These are phyloP conservation scores for Podospora tetraspora DNA, from an alignment of 495 filamentous ascomycete species.

Conservation along the genomic window DNA sequence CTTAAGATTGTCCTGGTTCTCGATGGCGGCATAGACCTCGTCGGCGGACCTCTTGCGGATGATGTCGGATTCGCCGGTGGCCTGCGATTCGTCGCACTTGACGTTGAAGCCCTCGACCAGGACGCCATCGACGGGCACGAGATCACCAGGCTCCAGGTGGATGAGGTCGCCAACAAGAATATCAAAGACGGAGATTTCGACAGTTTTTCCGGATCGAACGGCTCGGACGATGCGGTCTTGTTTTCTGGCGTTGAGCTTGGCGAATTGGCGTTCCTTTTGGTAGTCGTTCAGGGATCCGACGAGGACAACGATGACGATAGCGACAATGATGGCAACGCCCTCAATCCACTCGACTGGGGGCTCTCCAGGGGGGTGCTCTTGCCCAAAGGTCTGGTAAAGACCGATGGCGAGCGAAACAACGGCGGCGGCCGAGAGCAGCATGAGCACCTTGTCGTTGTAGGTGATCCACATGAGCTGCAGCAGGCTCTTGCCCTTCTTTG, in stretches of 20 bases:
- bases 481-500: constrained; percentile 67
- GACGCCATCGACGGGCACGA: constrained; percentile 72
- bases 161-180: constrained; percentile 68
- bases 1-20: constrained; percentile 64
- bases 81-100: constrained; percentile 77
- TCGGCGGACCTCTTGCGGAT: constrained; percentile 67
- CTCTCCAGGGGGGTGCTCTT: constrained; percentile 38
- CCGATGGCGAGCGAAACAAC: constrained; percentile 67
- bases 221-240: constrained; percentile 74
- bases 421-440: constrained; percentile 68
- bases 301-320: constrained; percentile 68
- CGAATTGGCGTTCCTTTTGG: constrained; percentile 76
- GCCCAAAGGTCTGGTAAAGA: constrained; percentile 59
- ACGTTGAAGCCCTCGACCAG: constrained; percentile 65
- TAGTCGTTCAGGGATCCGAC: constrained; percentile 74
- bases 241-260: constrained; percentile 73
- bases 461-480: constrained; percentile 76
- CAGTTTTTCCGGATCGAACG: constrained; percentile 67
- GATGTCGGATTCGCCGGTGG: constrained; percentile 80
- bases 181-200: constrained; percentile 66
- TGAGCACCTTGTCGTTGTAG: constrained; percentile 81
- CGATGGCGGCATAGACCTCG: constrained; percentile 75
- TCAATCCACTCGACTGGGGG: constrained; percentile 69
- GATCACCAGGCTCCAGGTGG: constrained; percentile 68
- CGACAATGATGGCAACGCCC: constrained; percentile 71